Evolutionary conservation across 352 stramenopile species (phyloP).

Genomic region (Pythium rhizo-oryzae): DNA sequence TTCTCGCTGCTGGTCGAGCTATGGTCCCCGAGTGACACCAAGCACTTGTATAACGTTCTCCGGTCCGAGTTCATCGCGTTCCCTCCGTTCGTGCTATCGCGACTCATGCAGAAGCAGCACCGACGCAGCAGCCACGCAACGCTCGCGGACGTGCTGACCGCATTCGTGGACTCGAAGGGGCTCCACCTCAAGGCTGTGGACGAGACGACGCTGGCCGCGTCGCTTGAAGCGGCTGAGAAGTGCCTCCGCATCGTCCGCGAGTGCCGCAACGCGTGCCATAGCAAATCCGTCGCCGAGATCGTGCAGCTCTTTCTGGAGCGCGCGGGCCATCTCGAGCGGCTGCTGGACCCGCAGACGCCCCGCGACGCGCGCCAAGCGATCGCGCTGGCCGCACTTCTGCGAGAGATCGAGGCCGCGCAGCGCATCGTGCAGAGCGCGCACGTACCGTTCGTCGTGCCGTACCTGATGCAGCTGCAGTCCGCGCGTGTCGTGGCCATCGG

Average conservation of each 20-base stretch:
- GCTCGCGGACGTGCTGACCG: constrained; percentile 55
- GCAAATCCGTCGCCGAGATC: constrained; percentile 47
- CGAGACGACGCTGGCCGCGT: constrained; percentile 21
- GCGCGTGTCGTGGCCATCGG: constrained; percentile 17
- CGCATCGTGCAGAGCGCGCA: constrained; percentile 54
- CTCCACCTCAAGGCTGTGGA: not conserved
- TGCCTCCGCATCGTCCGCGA: constrained; percentile 39
- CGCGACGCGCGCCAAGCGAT: constrained; percentile 61
- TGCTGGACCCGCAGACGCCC: constrained; percentile 49
- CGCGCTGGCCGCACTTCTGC: constrained; percentile 65
- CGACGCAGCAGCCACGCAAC: constrained; percentile 38
- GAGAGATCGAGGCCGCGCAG: constrained; percentile 62
- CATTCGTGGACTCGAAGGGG: constrained; percentile 45
- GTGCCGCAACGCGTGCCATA: constrained; percentile 47
- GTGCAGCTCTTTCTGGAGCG: constrained; percentile 66
- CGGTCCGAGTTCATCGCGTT: constrained; percentile 66
- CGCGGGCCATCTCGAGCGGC: constrained; percentile 23
- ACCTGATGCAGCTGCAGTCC: constrained; percentile 59
- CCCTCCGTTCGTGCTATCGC: constrained; percentile 55
- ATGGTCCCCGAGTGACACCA: constrained; percentile 65
- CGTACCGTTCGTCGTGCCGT: constrained; percentile 73
- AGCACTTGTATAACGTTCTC: constrained; percentile 78
- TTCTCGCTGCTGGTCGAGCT: constrained; percentile 73
- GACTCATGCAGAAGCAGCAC: constrained; percentile 67
- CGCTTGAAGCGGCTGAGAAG: constrained; percentile 14